A percentile compares a stretch with the other conserved stretches of the same genome.
phyloP scores from a whole-genome alignment of 257 asterid species.

The Eucommia ulmoides region DNA sequence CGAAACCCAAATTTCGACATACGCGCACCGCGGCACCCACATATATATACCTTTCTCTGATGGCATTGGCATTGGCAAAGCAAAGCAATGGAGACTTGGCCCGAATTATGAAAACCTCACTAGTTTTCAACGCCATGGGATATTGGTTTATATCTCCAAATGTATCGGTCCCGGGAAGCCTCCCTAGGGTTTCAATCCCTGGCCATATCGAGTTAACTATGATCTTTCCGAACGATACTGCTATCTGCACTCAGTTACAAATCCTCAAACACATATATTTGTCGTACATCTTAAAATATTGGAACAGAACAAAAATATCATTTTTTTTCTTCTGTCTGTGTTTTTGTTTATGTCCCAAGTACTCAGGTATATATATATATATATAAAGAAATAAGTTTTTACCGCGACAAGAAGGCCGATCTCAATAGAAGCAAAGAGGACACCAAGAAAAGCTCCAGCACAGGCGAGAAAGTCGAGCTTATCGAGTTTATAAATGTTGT shows the following conservation, averaged over 20 bases:
- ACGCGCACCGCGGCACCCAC: too few relatives aligned
- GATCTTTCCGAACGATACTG: slow-evolving; percentile 25
- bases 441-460: slow-evolving; percentile 33
- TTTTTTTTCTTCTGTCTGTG: neutral
- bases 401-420: slow-evolving; percentile 34
- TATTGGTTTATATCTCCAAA: slow-evolving; percentile 25
- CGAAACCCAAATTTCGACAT: too few relatives aligned
- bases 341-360: neutral
- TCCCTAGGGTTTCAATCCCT: slow-evolving; percentile 24
- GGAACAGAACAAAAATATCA: neutral
- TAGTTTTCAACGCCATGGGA: slow-evolving; percentile 21
- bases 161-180: slow-evolving; percentile 25
- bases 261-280: neutral
- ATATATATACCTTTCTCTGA: slow-evolving; percentile 22
- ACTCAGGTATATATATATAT: neutral
- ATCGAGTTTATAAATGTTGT: slow-evolving; percentile 28
- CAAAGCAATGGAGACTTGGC: slow-evolving; percentile 26
- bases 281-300: neutral
- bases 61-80: slow-evolving; percentile 25
- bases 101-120: slow-evolving; percentile 25
- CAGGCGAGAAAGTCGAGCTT: slow-evolving; percentile 32
- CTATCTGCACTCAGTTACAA: slow-evolving; percentile 21
- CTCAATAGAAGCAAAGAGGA: slow-evolving; percentile 27
- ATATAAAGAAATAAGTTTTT: neutral
- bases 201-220: slow-evolving; percentile 20